Evolutionary conservation across 805 yeast genomes (phyloP), one percentile per base, ranked within the genome.

Genomic region (Zygosaccharomyces rouxii): DNA sequence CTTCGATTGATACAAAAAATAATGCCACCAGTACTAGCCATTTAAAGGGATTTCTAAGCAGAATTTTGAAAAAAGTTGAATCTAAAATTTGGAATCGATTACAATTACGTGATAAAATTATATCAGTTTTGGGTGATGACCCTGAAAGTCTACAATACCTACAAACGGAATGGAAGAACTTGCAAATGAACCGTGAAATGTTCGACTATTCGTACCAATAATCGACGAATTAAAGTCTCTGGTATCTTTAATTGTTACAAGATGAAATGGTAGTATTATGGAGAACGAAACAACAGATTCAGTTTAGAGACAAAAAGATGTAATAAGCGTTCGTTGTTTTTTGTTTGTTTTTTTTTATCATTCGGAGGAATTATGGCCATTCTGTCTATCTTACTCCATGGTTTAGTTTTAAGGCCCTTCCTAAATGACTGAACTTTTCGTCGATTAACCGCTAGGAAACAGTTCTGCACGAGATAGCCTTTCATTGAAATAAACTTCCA

Each of bases 131-230:
- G 19, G 42, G 50, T 13, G 28, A 26, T 13, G 23, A 47, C 25
- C 21, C 38, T 4, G 21, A 40, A 5, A 25, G 31, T 3, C 33
- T 51, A 37, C 38, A 41, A 37, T 21, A 26, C 11, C 23, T 50
- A n/a, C 49, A 45, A 19, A 18, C n/a, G 6, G 31, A 44, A 46
- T 54, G 57, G 57, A 45, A 47, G 48, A 49, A 45, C 39, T 10
- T 54, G 6, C 38, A 42, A 28, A 26, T 51, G 28, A 38, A 42
- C 14, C 39, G 22, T 31, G 43, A 42, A 42, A 42, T 29, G 29
- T 42, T 42, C 33, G 40, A 42, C 25, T 47, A 47, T 42, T 35
- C 39, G 16, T 45, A 14, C 31, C 16, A 45, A 45, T 9, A 4
- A 39, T 39, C 31, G 42, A 19, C 48, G 33, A 14, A 14, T 23